Evolutionary conservation across 257 asterid species (phyloP).

Genomic region (Striga asiatica): DNA sequence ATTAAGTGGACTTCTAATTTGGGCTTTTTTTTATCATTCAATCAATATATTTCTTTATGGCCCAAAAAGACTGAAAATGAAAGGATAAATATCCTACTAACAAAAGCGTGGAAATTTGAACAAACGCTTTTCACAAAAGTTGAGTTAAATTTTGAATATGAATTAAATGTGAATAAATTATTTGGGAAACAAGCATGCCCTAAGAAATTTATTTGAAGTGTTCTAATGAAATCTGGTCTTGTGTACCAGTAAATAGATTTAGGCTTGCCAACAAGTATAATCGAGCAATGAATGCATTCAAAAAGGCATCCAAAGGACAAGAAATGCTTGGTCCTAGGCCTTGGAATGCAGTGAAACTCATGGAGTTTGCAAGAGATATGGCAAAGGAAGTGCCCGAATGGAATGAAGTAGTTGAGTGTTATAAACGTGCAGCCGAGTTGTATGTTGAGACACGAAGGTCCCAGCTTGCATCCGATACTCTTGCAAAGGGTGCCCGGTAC

Average conservation of each 20-base stretch:
- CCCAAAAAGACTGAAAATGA: no score
- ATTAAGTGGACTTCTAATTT: no score
- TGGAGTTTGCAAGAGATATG: constrained; percentile 87
- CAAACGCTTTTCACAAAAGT: no score
- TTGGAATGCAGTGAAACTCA: constrained; percentile 97
- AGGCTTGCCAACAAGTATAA: constrained; percentile 57
- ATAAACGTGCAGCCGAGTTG: constrained; percentile 73
- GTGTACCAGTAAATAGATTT: constrained; percentile 51
- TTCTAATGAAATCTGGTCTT: constrained; percentile 2
- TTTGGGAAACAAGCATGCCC: no score
- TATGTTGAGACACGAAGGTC: constrained; percentile 84
- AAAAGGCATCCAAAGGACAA: constrained; percentile 95
- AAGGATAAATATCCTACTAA: no score
- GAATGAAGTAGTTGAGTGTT: constrained; percentile 84
- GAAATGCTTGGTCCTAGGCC: constrained; percentile 90
- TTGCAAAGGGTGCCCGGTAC: constrained; percentile 97
- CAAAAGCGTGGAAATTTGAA: no score
- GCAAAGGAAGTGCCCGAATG: constrained; percentile 77
- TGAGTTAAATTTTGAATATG: no score
- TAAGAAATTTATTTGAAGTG: background rate
- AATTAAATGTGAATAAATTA: no score
- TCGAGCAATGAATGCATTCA: constrained; percentile 81
- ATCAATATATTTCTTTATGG: no score
- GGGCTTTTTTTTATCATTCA: no score
- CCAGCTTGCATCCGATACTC: constrained; percentile 97